These are phyloP conservation scores for Cenchrus fungigraminus DNA, from an alignment of 176 grass and related monocot genomes.

Conservation along the genomic window DNA sequence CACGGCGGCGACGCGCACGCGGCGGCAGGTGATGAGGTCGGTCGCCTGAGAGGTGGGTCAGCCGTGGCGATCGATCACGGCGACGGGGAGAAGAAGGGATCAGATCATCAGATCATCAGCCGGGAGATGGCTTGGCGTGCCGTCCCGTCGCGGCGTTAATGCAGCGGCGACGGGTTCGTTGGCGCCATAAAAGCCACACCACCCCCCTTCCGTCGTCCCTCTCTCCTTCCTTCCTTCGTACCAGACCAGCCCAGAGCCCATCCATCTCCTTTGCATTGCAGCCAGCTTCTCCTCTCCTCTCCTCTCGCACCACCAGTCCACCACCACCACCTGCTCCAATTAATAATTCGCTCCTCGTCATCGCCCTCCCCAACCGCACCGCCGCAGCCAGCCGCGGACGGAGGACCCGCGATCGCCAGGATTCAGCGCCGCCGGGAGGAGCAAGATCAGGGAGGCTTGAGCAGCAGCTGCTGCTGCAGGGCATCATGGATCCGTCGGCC, in stretches of 20 bases:
- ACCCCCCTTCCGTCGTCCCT: not conserved
- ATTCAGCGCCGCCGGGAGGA: not conserved
- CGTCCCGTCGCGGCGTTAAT: slow-evolving; percentile 32
- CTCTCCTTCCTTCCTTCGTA: not conserved
- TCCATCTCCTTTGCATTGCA: not conserved
- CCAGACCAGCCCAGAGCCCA: not conserved
- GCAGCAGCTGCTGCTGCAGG: not conserved
- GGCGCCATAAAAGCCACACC: slow-evolving; percentile 46
- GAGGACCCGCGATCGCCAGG: not conserved
- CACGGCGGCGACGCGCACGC: no score
- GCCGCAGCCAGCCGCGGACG: not conserved
- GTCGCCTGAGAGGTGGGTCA: no score
- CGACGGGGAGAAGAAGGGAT: no score
- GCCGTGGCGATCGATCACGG: no score
- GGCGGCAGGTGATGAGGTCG: no score
- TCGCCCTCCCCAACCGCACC: not conserved
- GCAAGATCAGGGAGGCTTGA: not conserved
- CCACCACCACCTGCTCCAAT: not conserved
- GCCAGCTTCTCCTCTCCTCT: not conserved
- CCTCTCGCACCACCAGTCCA: no score
- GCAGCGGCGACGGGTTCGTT: slow-evolving; percentile 38
- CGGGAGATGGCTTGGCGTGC: no score
- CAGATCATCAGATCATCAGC: no score
- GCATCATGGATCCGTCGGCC: slow-evolving; percentile 49
- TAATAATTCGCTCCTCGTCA: not conserved